These are phyloP conservation scores for Dothistroma septosporum DNA, from an alignment of 2,329 filamentous ascomycete genomes.

Conservation along the genomic window DNA sequence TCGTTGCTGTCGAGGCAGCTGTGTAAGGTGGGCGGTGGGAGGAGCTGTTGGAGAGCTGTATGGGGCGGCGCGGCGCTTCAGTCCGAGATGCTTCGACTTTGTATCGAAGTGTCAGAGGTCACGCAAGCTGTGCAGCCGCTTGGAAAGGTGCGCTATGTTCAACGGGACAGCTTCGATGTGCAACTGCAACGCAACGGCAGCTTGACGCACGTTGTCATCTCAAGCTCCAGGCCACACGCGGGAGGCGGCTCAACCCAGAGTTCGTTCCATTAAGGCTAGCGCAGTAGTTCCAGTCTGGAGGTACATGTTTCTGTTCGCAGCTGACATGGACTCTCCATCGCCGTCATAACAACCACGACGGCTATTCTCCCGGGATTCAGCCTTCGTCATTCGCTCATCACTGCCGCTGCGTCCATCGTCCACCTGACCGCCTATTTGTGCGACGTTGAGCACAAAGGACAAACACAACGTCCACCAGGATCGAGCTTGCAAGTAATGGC, in stretches of 20 bases:
- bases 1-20: slow-evolving; percentile 15
- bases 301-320: no score
- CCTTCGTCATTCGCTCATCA: slow-evolving; percentile 1
- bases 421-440: slow-evolving; percentile 1
- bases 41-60: neutral
- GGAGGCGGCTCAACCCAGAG: neutral
- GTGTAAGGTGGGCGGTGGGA: neutral
- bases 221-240: neutral
- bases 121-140: neutral
- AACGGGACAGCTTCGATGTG: slow-evolving; percentile 7
- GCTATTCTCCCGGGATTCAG: neutral
- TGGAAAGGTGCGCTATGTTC: neutral
- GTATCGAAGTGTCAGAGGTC: neutral
- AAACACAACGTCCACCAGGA: neutral
- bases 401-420: neutral
- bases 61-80: neutral
- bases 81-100: no score
- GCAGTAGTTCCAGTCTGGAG: no score
- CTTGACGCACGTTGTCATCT: slow-evolving; percentile 9
- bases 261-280: neutral
- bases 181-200: slow-evolving; percentile 1
- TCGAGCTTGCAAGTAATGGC: neutral
- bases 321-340: neutral
- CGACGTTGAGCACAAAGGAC: neutral
- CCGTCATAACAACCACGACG: neutral